Base-by-base conservation (phyloP, 1,284 basidiomycete species). In the Ustilago tritici region DNA sequence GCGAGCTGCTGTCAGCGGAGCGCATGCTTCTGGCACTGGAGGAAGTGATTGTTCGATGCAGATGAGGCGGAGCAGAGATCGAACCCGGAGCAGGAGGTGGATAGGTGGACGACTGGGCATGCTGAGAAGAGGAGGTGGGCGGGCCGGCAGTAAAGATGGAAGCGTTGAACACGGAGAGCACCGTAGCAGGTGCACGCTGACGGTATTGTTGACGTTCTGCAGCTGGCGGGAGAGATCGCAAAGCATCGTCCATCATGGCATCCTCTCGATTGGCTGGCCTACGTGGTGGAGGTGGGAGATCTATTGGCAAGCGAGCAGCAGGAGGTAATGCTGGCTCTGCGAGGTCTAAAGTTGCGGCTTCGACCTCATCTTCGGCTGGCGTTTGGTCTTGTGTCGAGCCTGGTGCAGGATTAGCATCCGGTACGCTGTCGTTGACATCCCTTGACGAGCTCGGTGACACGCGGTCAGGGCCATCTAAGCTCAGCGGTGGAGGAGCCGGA, bases 181-280 rank as follows among this genome's bases (percentile, higher is more conserved):
- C 74, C 1, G 65, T 77, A 17, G 71, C 66, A 3, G 70, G 70
- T n/a, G 67, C 23, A 15, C 55, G 58, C 28, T 74, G 67, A 14
- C 70, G 71, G 8, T 59, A 57, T 2, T 34, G 53, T 43, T 60
- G 54, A 23, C 70, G 64, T 31, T 78, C 46, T 5, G 71, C 67
- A 28, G 58, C 71, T 14, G 76, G 70, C n/a, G 76, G 76, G 10
- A 78, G 65, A 11, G 76, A 78, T 32, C 76, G 70, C 31, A 78
- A 46, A n/a, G 76, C 71, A 60, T 78, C 76, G 50, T 78, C 61
- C 67, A 78, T 74, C 31, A 73, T 61, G 0, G 71, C 67, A 59
- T 73, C 70, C 11, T 66, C 50, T 43, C 59, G 67, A 50, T 65
- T 73, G 23, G 47, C 34, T 2, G 76, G 76, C 32, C 71, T 64